phyloP scores from a whole-genome alignment of 306 rosid genomes.

The Quercus rubra region DNA sequence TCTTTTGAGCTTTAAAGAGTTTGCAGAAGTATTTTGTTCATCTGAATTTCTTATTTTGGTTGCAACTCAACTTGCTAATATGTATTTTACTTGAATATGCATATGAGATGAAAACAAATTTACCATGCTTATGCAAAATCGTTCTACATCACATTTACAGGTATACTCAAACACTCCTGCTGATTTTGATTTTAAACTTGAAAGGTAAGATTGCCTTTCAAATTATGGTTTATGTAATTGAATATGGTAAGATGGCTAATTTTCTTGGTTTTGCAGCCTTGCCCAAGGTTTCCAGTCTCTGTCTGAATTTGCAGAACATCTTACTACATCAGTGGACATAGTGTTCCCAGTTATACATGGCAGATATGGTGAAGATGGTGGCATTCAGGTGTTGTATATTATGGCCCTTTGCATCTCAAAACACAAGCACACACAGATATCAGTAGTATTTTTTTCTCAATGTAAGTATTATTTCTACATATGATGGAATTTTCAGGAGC shows the following conservation, averaged over 20 bases:
- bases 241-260: constrained; percentile 10
- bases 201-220: constrained; percentile 45
- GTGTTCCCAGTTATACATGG: constrained; percentile 98
- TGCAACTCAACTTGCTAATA: neutral
- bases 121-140: neutral
- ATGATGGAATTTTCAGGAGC: constrained; percentile 53
- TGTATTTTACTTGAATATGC: neutral
- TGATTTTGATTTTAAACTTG: constrained; percentile 95
- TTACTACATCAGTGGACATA: constrained; percentile 74
- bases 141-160: constrained; percentile 30
- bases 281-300: constrained; percentile 77
- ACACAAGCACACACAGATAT: neutral
- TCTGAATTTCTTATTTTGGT: neutral
- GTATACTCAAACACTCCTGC: constrained; percentile 94
- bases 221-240: constrained; percentile 9
- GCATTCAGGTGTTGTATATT: constrained; percentile 65
- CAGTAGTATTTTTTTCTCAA: neutral
- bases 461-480: constrained; percentile 15
- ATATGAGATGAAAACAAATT: constrained; percentile 7
- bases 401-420: constrained; percentile 1
- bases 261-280: constrained; percentile 58
- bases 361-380: constrained; percentile 93
- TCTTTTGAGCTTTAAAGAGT: neutral
- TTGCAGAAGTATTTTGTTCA: neutral
- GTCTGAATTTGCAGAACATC: constrained; percentile 72